Evolutionary conservation across 75 land plant genomes (phyloP).

Genomic region (Gnetum montanum): DNA sequence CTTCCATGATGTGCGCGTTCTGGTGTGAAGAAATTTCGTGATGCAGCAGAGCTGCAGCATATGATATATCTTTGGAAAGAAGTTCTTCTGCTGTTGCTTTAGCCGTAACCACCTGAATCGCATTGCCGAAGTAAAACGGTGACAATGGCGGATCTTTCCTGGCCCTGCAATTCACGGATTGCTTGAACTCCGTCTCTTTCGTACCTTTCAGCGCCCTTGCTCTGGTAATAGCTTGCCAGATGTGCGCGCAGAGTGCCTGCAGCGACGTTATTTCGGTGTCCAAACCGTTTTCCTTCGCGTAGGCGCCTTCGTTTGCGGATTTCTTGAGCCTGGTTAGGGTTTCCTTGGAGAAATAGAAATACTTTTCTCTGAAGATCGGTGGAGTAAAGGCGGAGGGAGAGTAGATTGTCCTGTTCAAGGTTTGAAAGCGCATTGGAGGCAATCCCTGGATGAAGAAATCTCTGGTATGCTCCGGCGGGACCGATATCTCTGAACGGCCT

Average conservation of each 20-base stretch:
- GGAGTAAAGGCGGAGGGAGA: background rate
- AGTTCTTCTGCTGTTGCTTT: background rate
- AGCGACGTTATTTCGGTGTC: conserved; percentile 12
- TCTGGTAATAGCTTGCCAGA: conserved; percentile 13
- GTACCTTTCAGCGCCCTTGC: background rate
- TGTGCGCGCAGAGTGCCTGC: conserved; percentile 18
- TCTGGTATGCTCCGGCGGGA: conserved; percentile 9
- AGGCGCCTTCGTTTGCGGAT: conserved; percentile 20
- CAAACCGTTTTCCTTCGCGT: too few relatives aligned
- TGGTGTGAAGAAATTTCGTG: background rate
- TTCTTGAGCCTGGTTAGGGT: conserved; percentile 26
- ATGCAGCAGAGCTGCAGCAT: conserved; percentile 10
- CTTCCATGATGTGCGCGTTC: background rate
- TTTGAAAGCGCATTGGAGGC: too few relatives aligned
- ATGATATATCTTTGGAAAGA: background rate
- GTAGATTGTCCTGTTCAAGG: too few relatives aligned
- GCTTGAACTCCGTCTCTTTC: background rate
- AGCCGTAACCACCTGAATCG: background rate
- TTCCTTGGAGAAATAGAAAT: conserved; percentile 29
- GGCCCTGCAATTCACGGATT: conserved; percentile 3
- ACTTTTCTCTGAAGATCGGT: conserved; percentile 21
- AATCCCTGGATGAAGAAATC: background rate
- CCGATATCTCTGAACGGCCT: background rate
- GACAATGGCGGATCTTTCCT: conserved; percentile 12
- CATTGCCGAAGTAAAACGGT: conserved; percentile 22